phyloP scores from a whole-genome alignment of 768 basidiomycete genomes.

The Clavaria fumosa region DNA sequence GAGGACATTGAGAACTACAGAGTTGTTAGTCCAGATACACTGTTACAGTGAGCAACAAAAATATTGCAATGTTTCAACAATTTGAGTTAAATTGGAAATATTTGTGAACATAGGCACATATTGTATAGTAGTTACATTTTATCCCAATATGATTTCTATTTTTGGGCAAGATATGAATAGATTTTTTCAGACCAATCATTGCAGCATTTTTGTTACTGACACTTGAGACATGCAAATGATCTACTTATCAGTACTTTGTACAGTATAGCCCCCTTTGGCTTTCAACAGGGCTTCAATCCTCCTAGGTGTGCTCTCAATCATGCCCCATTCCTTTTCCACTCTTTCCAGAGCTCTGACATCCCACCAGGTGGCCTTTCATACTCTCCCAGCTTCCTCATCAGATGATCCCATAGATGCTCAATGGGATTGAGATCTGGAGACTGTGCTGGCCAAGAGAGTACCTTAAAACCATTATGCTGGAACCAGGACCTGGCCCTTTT shows the following conservation, averaged over 20 bases:
- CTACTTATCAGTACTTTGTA: slow-evolving; percentile 7
- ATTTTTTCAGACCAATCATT: neutral
- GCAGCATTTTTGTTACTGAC: neutral
- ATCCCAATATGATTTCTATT: no score
- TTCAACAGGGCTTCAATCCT: slow-evolving; percentile 8
- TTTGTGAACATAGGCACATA: no score
- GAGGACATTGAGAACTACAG: no score
- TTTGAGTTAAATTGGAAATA: no score
- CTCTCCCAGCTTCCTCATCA: slow-evolving; percentile 8
- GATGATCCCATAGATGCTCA: slow-evolving; percentile 16
- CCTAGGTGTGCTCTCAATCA: slow-evolving; percentile 9
- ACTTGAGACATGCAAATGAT: no score
- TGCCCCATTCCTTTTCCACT: slow-evolving; percentile 18
- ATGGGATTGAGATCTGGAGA: slow-evolving; percentile 19
- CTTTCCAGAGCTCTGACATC: slow-evolving; percentile 14
- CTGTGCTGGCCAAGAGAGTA: slow-evolving; percentile 15
- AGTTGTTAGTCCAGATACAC: no score
- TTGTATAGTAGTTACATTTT: no score
- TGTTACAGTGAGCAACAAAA: no score
- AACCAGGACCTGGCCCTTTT: slow-evolving; percentile 18
- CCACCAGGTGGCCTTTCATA: slow-evolving; percentile 8
- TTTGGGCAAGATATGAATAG: no score
- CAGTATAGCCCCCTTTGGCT: slow-evolving; percentile 9
- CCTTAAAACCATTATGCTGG: slow-evolving; percentile 13
- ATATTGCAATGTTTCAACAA: no score